Evolutionary conservation across 2,329 filamentous ascomycete species (phyloP).

Genomic region (Penicillium janthinellum): DNA sequence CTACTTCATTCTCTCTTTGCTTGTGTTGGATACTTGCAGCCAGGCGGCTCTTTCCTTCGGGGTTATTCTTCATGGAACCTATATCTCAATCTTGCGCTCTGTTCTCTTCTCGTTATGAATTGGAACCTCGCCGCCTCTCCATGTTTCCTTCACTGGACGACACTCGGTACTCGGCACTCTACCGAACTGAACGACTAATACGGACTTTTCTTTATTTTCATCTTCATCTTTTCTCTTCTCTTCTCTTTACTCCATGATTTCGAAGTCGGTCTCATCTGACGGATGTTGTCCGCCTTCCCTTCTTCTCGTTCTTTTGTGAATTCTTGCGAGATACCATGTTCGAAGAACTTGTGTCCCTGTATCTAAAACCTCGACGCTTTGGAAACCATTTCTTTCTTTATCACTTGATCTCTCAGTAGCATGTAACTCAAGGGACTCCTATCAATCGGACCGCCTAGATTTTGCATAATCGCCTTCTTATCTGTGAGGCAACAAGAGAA

Average conservation of each 20-base stretch:
- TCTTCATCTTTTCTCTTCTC: constrained; percentile 10
- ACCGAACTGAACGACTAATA: constrained; percentile 19
- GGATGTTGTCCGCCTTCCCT: constrained; percentile 7
- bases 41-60: constrained; percentile 17
- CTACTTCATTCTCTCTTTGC: constrained; percentile 7
- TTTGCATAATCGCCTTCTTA: too few species aligned
- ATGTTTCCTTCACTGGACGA: constrained; percentile 6
- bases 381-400: constrained; percentile 10
- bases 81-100: background rate
- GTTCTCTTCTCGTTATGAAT: constrained; percentile 10
- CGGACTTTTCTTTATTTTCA: constrained; percentile 5
- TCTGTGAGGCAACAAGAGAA: too few species aligned
- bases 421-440: too few species aligned
- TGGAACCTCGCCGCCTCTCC: constrained; percentile 5
- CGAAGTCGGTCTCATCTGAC: background rate
- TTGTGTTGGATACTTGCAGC: constrained; percentile 15
- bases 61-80: background rate
- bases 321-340: constrained; percentile 29
- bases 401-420: background rate
- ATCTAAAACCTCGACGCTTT: constrained; percentile 16
- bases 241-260: background rate
- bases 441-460: too few species aligned
- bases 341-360: constrained; percentile 21
- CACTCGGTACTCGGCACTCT: background rate
- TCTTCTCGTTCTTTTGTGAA: constrained; percentile 13